Evolutionary conservation across 2,329 filamentous ascomycete species (phyloP), one percentile per base, ranked within the genome.

Genomic region (Trichophyton benhamiae): DNA sequence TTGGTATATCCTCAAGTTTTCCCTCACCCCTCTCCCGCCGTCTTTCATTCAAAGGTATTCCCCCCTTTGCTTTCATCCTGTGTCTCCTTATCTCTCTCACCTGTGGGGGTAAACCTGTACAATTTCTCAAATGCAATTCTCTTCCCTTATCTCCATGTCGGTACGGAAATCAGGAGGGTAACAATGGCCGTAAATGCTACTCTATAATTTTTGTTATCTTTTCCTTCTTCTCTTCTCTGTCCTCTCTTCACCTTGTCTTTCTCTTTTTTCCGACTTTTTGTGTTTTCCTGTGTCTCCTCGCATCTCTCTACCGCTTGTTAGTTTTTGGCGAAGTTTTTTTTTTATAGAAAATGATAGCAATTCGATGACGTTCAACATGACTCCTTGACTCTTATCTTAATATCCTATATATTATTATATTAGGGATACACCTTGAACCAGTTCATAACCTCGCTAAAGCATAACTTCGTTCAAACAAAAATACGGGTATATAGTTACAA

Each of bases 191-290:
- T 59, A 41, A 46, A 58, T 52, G 53, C 52, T 49, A 46, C 65
- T 66, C 62, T 64, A 61, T 65, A 62, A 64, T 67, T 67, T 64
- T 67, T 65, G n/a, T 67, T 67, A 63, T 67, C 65, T 66, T 67
- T 65, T 60, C 67, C 61, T 63, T 17, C 3, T 65, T 64, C 53
- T 36, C 41, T 25, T 60, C 48, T 53, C 58, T 48, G 58, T 46
- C 59, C 48, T 63, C 46, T 20, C 62, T 53, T 38, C 60, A 20
- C 57, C 20, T 38, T 49, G 44, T n/a, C 36, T 60, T 61, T 46
- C 48, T 49, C 38, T 61, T 13, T 42, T 46, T 59, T 57, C 61
- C 27, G 11, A 38, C 36, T 38, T 8, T 25, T 36, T 55, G 13
- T 55, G 27, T 36, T 17, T 55, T 38, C 5, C n/a, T 20, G 2